Evolutionary conservation across 2,329 filamentous ascomycete species (phyloP), one percentile per base, ranked within the genome.

Genomic region (Fusarium tjaetaba): DNA sequence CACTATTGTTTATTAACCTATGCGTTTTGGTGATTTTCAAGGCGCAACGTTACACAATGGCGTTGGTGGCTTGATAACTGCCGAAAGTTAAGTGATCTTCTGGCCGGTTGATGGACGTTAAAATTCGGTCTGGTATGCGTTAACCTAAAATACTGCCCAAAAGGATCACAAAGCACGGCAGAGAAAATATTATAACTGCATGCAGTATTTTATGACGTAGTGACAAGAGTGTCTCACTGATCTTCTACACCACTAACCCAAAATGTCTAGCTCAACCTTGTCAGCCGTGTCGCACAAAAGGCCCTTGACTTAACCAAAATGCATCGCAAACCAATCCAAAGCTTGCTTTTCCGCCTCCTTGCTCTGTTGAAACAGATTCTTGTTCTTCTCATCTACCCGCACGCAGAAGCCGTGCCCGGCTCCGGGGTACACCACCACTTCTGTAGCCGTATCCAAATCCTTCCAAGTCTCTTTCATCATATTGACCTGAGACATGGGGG

Each of bases 401-500:
- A 49, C 20, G 20, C 28, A 49, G 28, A 49, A 32, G 30, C 46
- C 46, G 10, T 49, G 20, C 14, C 28, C 46, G 0, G 46, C 28
- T 49, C 22, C 15, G 2, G 46, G 22, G 5, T 49, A 49, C 0
- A 48, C 45, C 1, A 48, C 20, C 4, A 30, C 14, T 4, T 30
- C 20, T 48, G 10, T 49, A 1, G 3, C 2, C 4, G 15, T 32
- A 2, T 9, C 3, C 28, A n/a, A 0, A 9, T 49, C 10, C 15
- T 4, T 18, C 10, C 28, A 30, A n/a, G 3, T 2, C 2, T 49
- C 20, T 32, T 32, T 30, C 10, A 32, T 49, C 10, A 49, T 4
- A 49, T 32, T n/a, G 0, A 49, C 14, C 46, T n/a, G 46, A 49
- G 46, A 30, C 14, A 49, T 49, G 0, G 46, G n/a, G 0, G 46